Evolutionary conservation across 768 basidiomycete genomes (phyloP), one percentile per base, ranked within the genome.

Genomic region (Naematelia encephala): DNA sequence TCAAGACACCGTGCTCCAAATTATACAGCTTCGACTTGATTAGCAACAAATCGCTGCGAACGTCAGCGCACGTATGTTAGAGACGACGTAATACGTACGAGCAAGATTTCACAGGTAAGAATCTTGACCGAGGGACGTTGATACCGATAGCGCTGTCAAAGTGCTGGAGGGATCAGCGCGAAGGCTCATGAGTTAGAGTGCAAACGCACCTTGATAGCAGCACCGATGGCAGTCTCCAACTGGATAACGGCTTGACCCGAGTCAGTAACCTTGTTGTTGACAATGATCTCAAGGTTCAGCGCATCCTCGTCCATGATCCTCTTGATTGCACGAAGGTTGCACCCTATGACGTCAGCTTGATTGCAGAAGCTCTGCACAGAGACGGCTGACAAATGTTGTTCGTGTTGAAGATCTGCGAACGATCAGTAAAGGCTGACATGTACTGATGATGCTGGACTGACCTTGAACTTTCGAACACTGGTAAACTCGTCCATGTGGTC

Each of bases 401-500:
- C 54, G 66, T 66, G 59, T 61, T 67, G 70, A 72, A 54, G n/a
- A 48, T 26, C 28, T 44, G 11, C 16, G 34, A 11, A 16, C n/a
- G 21, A 56, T 4, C 48, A 22, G 27, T 22, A 49, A 21, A 50
- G 21, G 19, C 1, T 26, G 16, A 26, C 16, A 87, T 82, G 89
- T 89, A 82, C 91, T 57, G 27, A 65, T 61, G 66, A n/a, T n/a
- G n/a, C n/a, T n/a, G n/a, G n/a, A n/a, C n/a, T n/a, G 42, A 90
- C 90, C 82, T 91, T 90, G 85, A 96, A 93, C 78, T 92, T 91
- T 62, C 88, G 47, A 29, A 66, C 81, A 16, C 87, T 86, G 79
- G 92, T 92, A 84, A 93, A 96, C 79, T 93, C 91, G 75, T 93
- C 89, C 51, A 90, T 84, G 77, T 93, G 91, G 75, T 93, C 91